Evolutionary conservation across 2,329 filamentous ascomycete genomes (phyloP).

Genomic region (Botryotinia narcissicola): DNA sequence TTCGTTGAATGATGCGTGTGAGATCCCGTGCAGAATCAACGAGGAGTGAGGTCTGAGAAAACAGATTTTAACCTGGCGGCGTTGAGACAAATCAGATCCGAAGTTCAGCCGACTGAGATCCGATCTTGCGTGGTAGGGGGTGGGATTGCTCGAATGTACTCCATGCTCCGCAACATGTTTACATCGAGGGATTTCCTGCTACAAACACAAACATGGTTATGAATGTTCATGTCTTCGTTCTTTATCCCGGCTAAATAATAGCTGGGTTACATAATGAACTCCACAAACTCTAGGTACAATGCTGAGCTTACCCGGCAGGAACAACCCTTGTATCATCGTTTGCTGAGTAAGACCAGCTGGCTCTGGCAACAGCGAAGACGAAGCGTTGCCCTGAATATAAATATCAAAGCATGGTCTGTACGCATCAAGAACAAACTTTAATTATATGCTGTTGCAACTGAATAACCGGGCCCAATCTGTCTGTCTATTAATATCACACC

Average conservation of each 20-base stretch:
- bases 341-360: neutral
- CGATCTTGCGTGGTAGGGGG: neutral
- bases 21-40: neutral
- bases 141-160: neutral
- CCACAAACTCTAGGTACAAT: neutral
- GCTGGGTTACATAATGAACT: neutral
- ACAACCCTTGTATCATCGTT: neutral
- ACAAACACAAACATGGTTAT: neutral
- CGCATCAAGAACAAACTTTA: neutral
- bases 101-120: neutral
- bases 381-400: neutral
- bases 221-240: neutral
- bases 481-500: too few relatives aligned
- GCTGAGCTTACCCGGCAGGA: neutral
- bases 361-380: neutral
- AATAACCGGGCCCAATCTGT: too few relatives aligned
- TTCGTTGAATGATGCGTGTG: neutral
- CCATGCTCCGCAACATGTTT: neutral
- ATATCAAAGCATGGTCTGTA: neutral
- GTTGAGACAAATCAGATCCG: neutral
- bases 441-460: too few relatives aligned
- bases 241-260: neutral
- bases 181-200: neutral
- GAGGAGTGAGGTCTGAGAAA: neutral
- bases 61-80: neutral